Evolutionary conservation across 2,329 filamentous ascomycete species (phyloP).

Genomic region (Aureobasidium sp.): DNA sequence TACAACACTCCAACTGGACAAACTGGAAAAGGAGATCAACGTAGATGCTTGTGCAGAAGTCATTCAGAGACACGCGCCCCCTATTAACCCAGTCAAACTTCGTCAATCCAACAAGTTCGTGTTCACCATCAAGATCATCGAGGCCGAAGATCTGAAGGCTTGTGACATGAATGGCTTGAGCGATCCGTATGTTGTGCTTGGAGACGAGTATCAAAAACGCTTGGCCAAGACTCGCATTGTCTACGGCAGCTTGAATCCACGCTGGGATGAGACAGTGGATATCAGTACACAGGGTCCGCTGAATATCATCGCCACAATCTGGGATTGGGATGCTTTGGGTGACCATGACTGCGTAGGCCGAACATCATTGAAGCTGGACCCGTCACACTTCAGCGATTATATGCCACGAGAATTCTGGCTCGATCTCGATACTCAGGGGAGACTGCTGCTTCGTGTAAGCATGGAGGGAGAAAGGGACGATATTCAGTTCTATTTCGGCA

Average conservation of each 20-base stretch:
- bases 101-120: constrained; percentile 75
- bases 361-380: constrained; percentile 96
- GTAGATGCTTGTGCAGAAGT: constrained; percentile 84
- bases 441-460: constrained; percentile 80
- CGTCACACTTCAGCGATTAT: constrained; percentile 94
- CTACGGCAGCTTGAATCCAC: constrained; percentile 80
- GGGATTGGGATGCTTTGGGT: constrained; percentile 96
- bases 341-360: constrained; percentile 96
- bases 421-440: constrained; percentile 89
- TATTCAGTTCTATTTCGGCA: constrained; percentile 97
- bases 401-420: constrained; percentile 96
- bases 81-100: constrained; percentile 54
- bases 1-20: constrained; percentile 85
- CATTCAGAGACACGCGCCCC: constrained; percentile 66
- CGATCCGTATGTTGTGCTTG: constrained; percentile 93
- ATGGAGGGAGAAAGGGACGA: constrained; percentile 99
- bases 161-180: constrained; percentile 91
- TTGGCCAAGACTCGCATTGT: constrained; percentile 91
- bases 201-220: constrained; percentile 95
- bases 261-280: constrained; percentile 96
- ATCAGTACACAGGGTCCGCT: constrained; percentile 87
- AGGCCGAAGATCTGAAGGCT: constrained; percentile 96
- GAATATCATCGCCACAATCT: constrained; percentile 93
- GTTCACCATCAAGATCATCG: constrained; percentile 97
- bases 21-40: constrained; percentile 80